These are phyloP conservation scores for Ceratocystis cacaofunesta DNA, from an alignment of 2,329 filamentous ascomycete species.

Conservation along the genomic window DNA sequence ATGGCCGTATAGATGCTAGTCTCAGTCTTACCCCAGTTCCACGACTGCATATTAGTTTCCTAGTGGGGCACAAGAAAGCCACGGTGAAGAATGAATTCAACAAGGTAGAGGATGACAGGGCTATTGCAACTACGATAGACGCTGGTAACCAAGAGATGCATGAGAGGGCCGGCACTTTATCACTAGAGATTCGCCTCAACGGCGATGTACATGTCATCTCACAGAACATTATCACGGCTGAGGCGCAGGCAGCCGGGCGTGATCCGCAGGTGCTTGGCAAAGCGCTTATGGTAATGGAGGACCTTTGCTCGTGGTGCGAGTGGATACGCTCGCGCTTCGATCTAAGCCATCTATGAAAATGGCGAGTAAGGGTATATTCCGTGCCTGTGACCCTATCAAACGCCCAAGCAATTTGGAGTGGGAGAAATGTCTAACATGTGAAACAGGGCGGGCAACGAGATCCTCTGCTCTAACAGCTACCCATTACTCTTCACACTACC, in stretches of 20 bases:
- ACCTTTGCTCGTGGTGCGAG: constrained; percentile 39
- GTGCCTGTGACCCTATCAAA: too few relatives aligned
- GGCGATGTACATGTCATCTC: constrained; percentile 43
- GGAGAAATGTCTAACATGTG: too few relatives aligned
- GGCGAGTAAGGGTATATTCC: background rate
- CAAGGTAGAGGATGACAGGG: too few relatives aligned
- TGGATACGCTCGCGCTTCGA: constrained; percentile 32
- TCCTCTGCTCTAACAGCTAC: too few relatives aligned
- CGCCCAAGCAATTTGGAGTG: too few relatives aligned
- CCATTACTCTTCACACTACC: too few relatives aligned
- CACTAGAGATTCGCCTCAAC: constrained; percentile 44
- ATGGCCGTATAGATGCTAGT: constrained; percentile 32
- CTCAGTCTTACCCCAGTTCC: constrained; percentile 36
- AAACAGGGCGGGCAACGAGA: too few relatives aligned
- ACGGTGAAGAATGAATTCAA: background rate
- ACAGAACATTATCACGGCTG: constrained; percentile 36
- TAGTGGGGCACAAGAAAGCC: constrained; percentile 22
- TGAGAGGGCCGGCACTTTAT: constrained; percentile 28
- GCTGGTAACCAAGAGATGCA: background rate
- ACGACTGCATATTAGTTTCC: constrained; percentile 39
- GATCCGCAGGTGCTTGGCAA: constrained; percentile 29
- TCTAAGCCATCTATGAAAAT: constrained; percentile 5
- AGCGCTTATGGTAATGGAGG: constrained; percentile 35
- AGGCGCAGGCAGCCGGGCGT: constrained; percentile 13
- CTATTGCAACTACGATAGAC: too few relatives aligned